Evolutionary conservation across 176 grass and related monocot species (phyloP).

Genomic region (Oryza nivara): DNA sequence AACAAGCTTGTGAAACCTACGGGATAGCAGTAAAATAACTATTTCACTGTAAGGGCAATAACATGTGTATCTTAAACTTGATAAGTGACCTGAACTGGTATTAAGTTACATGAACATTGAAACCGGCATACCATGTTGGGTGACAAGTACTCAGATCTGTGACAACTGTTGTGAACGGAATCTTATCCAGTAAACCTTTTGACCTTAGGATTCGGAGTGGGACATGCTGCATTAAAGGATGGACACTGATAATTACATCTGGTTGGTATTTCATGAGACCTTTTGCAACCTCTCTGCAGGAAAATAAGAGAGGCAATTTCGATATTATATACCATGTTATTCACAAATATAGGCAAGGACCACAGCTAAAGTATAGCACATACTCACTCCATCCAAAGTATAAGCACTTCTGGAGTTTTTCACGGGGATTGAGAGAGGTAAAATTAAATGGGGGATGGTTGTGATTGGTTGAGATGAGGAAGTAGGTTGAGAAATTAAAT

Average conservation of each 20-base stretch:
- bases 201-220: constrained; percentile 83
- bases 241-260: constrained; percentile 99
- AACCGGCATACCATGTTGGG: constrained; percentile 89
- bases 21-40: constrained; percentile 49
- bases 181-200: constrained; percentile 93
- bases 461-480: too few species aligned
- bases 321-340: constrained; percentile 26
- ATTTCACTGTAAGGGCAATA: constrained; percentile 64
- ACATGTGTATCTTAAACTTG: constrained; percentile 22
- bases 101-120: constrained; percentile 29
- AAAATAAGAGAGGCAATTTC: constrained; percentile 1
- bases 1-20: constrained; percentile 99
- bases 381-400: background rate
- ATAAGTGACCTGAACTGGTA: constrained; percentile 3
- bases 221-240: constrained; percentile 99
- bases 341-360: background rate
- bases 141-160: constrained; percentile 99
- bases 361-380: background rate
- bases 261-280: constrained; percentile 98
- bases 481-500: too few species aligned
- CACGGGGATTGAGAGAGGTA: too few species aligned
- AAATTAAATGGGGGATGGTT: too few species aligned
- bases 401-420: too few species aligned
- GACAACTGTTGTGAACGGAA: constrained; percentile 94
- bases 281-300: constrained; percentile 89